phyloP scores from a whole-genome alignment of 345 rosid genomes.

The Nasturtium officinale region DNA sequence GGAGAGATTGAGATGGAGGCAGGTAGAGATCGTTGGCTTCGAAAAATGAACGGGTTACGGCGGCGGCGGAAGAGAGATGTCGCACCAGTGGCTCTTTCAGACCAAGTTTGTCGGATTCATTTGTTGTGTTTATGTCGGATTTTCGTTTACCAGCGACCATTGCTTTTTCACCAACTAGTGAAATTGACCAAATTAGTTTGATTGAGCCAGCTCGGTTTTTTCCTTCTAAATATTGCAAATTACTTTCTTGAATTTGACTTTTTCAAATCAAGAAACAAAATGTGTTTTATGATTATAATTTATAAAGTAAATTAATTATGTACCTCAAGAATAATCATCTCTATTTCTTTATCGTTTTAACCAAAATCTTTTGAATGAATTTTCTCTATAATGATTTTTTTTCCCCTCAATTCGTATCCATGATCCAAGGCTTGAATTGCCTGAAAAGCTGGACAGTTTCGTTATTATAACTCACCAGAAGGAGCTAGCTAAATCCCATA shows the following conservation, averaged over 20 bases:
- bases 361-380: constrained; percentile 35
- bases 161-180: not conserved
- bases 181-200: not conserved
- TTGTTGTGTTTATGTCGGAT: constrained; percentile 9
- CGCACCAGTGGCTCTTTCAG: constrained; percentile 40
- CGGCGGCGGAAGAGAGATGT: constrained; percentile 51
- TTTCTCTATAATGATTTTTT: constrained; percentile 11
- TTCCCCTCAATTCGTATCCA: constrained; percentile 6
- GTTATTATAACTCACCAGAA: constrained; percentile 40
- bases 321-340: constrained; percentile 5
- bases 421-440: constrained; percentile 15
- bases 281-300: not conserved
- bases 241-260: not conserved
- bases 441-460: constrained; percentile 23
- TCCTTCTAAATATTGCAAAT: not conserved
- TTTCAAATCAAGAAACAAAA: not conserved
- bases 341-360: not conserved
- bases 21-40: constrained; percentile 50
- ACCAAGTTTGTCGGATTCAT: not conserved
- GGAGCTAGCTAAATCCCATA: constrained; percentile 34
- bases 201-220: not conserved
- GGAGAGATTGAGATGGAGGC: constrained; percentile 39
- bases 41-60: constrained; percentile 55
- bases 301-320: too few species aligned
- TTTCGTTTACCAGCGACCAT: constrained; percentile 27